These are phyloP conservation scores for Acacia acuminata DNA, from an alignment of 306 rosid genomes.

Conservation along the genomic window DNA sequence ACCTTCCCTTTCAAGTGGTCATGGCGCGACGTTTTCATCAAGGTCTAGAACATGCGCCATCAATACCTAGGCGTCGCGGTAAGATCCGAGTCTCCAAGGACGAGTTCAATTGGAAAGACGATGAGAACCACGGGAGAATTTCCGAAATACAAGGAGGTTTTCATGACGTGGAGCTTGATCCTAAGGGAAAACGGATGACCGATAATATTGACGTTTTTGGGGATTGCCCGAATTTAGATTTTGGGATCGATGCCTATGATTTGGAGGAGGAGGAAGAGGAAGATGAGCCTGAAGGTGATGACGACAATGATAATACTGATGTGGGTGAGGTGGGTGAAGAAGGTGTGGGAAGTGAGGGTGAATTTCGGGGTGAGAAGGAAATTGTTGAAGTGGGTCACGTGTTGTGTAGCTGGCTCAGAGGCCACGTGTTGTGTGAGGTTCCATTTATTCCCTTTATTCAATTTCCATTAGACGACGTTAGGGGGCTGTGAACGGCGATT, in stretches of 20 bases:
- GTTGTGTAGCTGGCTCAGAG: no score
- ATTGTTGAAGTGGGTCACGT: slow-evolving; percentile 29
- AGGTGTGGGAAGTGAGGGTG: slow-evolving; percentile 37
- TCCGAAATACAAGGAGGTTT: slow-evolving; percentile 76
- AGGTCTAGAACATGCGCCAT: slow-evolving; percentile 98
- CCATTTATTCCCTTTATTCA: no score
- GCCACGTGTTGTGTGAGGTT: no score
- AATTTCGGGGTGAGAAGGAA: slow-evolving; percentile 28
- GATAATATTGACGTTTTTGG: slow-evolving; percentile 44
- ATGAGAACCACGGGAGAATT: slow-evolving; percentile 89
- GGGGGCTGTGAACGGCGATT: no score
- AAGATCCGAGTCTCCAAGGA: slow-evolving; percentile 72
- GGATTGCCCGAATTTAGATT: slow-evolving; percentile 60
- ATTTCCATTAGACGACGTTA: no score
- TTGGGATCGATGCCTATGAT: slow-evolving; percentile 53
- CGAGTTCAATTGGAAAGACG: slow-evolving; percentile 86
- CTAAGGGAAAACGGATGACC: slow-evolving; percentile 42
- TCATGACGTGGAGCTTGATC: slow-evolving; percentile 68
- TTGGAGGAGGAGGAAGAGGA: slow-evolving; percentile 35
- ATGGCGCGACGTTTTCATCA: slow-evolving; percentile 97
- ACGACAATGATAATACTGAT: background rate
- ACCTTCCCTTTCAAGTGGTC: slow-evolving; percentile 90
- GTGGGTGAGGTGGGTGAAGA: slow-evolving; percentile 29
- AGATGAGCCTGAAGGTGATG: slow-evolving; percentile 31
- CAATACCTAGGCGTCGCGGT: slow-evolving; percentile 92